Evolutionary conservation across 371 early-diverging fungal genomes (phyloP), one percentile per base, ranked within the genome.

Genomic region (Syncephalastrum racemosum): DNA sequence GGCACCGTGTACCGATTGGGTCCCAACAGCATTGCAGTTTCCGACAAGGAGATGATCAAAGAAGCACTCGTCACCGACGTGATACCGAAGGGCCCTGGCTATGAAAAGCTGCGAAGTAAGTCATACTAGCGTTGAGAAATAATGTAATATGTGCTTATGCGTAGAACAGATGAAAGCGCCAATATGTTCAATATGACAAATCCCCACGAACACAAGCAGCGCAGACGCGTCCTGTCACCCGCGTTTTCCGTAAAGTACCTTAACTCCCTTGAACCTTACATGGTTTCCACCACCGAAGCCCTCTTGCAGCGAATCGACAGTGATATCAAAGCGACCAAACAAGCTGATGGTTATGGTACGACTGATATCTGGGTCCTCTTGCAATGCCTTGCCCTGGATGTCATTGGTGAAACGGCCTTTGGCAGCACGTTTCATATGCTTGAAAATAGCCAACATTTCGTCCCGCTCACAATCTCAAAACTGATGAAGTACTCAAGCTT

Each of bases 321-420:
- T 4, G 46, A 56, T 0, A 63, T 70, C 36, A 31, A 31, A 15
- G 47, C 40, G 3, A 53, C 45, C 20, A 50, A 62, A 13, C 40
- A 50, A 1, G 25, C 24, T 5, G 52, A 56, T 4, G 24, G 36
- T 0, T 56, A 42, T 43, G 67, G 62, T 14, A 50, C 43, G 4
- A 31, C 68, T 10, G 73, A 76, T 36, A 60, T 73, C 15, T 72
- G 71, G 69, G 50, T 22, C 1, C 43, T 72, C 12, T 25, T 67
- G 22, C 67, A 72, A 31, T 50, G 63, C 40, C 60, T 67, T 23
- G 65, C 74, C 2, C 31, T 72, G 23, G 81, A 83, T 64, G 56
- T 81, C 4, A 74, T 79, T 55, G 81, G 83, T 1, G 64, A 70
- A 23, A 71, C 80, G 0, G 79, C 75, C 10, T 81, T 81, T 56